Evolutionary conservation across 441 rosid species (phyloP), one percentile per base, ranked within the genome.

Genomic region (Syzygium syzygioides): DNA sequence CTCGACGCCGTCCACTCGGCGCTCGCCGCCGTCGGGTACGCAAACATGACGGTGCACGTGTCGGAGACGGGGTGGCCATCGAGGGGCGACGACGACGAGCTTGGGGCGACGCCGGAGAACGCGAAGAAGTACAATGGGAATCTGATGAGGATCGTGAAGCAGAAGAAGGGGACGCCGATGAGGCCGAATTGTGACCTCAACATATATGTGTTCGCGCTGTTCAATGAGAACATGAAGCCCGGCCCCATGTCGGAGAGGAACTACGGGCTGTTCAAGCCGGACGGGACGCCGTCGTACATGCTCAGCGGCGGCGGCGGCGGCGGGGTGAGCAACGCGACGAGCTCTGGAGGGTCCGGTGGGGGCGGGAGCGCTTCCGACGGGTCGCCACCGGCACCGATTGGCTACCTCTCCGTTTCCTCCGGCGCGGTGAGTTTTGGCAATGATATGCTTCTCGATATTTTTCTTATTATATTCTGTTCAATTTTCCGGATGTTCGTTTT

Each of bases 41-140:
- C 87, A 71, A 89, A 89, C 48, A 54, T 79, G 11, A 71, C 90
- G 9, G 83, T 89, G 28, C 90, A 89, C 80, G 87, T 89, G 10
- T 89, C 90, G 7, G 90, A 89, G 86, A 89, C 90, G 14, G 88
- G 90, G 52, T 89, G 90, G 90, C 90, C 90, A 28, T 89, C 90
- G 5, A 57, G 50, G 13, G 90, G 90, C 45, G 90, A 89, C 14
- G 62, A 4, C 26, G 84, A 89, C 9, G 90, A 89, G 90, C n/a
- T 83, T 23, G 90, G 90, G 26, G 90, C 90, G 18, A 86, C 86
- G 4, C 86, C 76, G 15, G 90, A 89, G 86, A 89, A 89, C 56
- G 90, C 90, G 30, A 86, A 80, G 88, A 89, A 60, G 86, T 89
- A 89, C 28, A 89, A 89, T 34, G 90, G 86, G 48, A 89, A 89